phyloP scores from a whole-genome alignment of 345 rosid species.

The Sisymbrium altissimum region DNA sequence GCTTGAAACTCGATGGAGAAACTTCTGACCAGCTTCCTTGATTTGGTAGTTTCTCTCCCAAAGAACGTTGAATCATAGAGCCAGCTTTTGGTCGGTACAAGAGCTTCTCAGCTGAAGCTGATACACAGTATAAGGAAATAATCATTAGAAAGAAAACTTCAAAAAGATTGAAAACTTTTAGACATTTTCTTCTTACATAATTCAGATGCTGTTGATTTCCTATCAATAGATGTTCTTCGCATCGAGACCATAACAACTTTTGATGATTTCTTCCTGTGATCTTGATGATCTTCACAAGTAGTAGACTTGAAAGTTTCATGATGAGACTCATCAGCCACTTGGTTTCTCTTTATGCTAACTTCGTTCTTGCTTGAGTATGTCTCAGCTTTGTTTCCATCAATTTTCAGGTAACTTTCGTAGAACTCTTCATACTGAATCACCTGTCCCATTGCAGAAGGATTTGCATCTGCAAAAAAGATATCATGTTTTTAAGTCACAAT shows the following conservation, averaged over 20 bases:
- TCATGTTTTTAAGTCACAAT: not conserved
- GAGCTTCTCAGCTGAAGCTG: slow-evolving; percentile 53
- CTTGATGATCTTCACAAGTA: slow-evolving; percentile 38
- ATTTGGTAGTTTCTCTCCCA: slow-evolving; percentile 36
- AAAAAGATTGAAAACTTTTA: not conserved
- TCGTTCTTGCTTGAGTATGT: slow-evolving; percentile 38
- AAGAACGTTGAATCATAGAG: slow-evolving; percentile 30
- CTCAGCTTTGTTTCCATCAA: slow-evolving; percentile 48
- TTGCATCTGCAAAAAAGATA: slow-evolving; percentile 42
- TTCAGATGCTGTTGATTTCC: slow-evolving; percentile 36
- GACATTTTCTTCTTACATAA: slow-evolving; percentile 40
- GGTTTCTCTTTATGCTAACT: slow-evolving; percentile 37
- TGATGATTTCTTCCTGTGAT: slow-evolving; percentile 53
- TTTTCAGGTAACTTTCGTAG: slow-evolving; percentile 55
- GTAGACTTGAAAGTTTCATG: slow-evolving; percentile 36
- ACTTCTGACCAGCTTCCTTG: slow-evolving; percentile 65
- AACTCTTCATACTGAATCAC: slow-evolving; percentile 57
- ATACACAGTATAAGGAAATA: not conserved
- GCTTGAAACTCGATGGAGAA: slow-evolving; percentile 62
- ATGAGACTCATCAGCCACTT: slow-evolving; percentile 42
- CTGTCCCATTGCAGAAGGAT: slow-evolving; percentile 43
- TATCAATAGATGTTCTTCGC: slow-evolving; percentile 58
- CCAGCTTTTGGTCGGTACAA: slow-evolving; percentile 65
- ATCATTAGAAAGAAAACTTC: slow-evolving; percentile 13
- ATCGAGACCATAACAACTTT: slow-evolving; percentile 63